Conservation (phyloP, 352 stramenopile species). For the Blastocystis sp. region DNA sequence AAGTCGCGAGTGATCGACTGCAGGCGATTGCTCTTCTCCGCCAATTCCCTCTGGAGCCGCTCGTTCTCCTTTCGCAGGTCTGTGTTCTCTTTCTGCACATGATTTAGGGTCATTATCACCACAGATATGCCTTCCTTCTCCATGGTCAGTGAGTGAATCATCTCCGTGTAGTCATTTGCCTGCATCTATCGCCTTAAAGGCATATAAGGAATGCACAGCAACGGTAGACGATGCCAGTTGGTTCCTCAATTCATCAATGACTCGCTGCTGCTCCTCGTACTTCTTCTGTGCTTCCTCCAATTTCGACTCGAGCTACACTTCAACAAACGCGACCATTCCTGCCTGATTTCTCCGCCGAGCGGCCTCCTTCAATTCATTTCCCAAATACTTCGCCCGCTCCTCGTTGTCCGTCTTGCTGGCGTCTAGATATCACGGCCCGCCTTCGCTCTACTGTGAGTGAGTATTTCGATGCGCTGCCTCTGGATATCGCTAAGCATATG, state of each 20-base stretch:
- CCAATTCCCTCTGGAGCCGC: not conserved
- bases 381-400: not conserved
- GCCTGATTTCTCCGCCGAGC: not conserved
- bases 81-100: not conserved
- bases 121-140: constrained; percentile 34
- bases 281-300: not conserved
- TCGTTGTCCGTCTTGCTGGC: not conserved
- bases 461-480: constrained; percentile 4
- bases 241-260: not conserved
- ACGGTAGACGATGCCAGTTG: not conserved
- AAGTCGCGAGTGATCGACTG: not conserved
- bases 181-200: not conserved
- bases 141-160: constrained; percentile 57
- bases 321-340: not conserved
- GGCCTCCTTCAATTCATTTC: constrained; percentile 5
- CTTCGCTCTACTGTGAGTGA: not conserved
- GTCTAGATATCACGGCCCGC: not conserved
- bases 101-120: not conserved
- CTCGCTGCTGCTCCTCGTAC: not conserved
- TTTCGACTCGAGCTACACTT: not conserved
- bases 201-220: not conserved
- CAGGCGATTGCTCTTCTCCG: not conserved
- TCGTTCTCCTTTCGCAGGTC: not conserved
- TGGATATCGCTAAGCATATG: constrained; percentile 27
- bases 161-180: constrained; percentile 25